A percentile compares a stretch with the other conserved stretches of the same genome.
phyloP scores from a whole-genome alignment of 192 early-diverging fungal species.

The Phycomyces blakesleeanus region DNA sequence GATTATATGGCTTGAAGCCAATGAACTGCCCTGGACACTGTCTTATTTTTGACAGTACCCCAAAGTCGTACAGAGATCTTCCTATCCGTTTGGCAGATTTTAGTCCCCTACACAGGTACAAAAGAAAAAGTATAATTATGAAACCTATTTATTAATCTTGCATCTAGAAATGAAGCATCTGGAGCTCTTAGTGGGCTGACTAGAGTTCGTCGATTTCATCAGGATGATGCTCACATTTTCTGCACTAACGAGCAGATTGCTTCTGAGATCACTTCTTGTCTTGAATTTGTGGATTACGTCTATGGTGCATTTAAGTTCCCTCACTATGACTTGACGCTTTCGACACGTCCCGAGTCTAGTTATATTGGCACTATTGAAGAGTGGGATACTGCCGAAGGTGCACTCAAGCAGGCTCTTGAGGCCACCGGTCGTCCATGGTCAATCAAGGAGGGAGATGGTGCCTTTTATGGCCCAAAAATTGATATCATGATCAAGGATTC shows the following conservation, averaged over 20 bases:
- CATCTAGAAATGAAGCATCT: constrained; percentile 79
- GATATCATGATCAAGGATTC: constrained; percentile 85
- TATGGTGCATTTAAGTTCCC: constrained; percentile 79
- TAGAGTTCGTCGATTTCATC: constrained; percentile 90
- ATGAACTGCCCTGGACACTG: constrained; percentile 99
- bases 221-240: constrained; percentile 97
- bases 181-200: constrained; percentile 89
- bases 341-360: constrained; percentile 71
- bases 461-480: constrained; percentile 97
- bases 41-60: constrained; percentile 77
- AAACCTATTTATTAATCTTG: constrained; percentile 6
- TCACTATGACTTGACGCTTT: constrained; percentile 72
- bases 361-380: constrained; percentile 70
- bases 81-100: constrained; percentile 91
- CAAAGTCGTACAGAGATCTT: constrained; percentile 82
- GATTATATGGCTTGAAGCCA: constrained; percentile 85
- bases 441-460: constrained; percentile 83
- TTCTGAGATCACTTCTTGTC: constrained; percentile 70
- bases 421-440: constrained; percentile 58
- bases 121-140: constrained; percentile 13
- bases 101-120: constrained; percentile 84
- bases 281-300: constrained; percentile 75
- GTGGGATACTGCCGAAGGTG: constrained; percentile 78
- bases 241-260: constrained; percentile 78
- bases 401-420: constrained; percentile 67